These are phyloP conservation scores for Lithospermum erythrorhizon DNA, from an alignment of 257 asterid species.

Conservation along the genomic window DNA sequence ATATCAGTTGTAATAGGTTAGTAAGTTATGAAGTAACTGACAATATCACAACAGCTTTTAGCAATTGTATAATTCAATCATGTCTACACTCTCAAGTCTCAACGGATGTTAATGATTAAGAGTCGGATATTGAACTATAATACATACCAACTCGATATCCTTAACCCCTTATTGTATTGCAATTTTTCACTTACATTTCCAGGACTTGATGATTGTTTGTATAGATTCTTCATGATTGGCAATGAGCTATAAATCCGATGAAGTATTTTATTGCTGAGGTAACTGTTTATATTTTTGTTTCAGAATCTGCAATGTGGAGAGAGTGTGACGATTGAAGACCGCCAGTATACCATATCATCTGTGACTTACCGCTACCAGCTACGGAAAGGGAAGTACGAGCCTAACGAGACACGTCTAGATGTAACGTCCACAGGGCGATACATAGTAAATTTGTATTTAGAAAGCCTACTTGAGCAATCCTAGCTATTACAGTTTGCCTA, in stretches of 20 bases:
- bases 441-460: conserved; percentile 71
- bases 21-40: no score
- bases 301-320: conserved; percentile 92
- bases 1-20: no score
- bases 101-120: no score
- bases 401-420: conserved; percentile 83
- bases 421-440: conserved; percentile 84
- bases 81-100: no score
- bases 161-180: no score
- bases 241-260: neutral
- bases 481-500: conserved; percentile 16
- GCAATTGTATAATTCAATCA: no score
- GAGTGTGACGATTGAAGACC: conserved; percentile 77
- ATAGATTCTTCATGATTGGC: neutral
- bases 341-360: conserved; percentile 68
- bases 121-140: no score
- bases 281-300: conserved; percentile 3
- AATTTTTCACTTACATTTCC: no score
- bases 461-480: conserved; percentile 63
- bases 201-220: no score
- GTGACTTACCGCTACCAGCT: conserved; percentile 93
- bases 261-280: neutral
- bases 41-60: no score
- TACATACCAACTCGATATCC: no score
- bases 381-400: conserved; percentile 87